These are phyloP conservation scores for Suillus subalutaceus DNA, from an alignment of 768 basidiomycete genomes.

Conservation along the genomic window DNA sequence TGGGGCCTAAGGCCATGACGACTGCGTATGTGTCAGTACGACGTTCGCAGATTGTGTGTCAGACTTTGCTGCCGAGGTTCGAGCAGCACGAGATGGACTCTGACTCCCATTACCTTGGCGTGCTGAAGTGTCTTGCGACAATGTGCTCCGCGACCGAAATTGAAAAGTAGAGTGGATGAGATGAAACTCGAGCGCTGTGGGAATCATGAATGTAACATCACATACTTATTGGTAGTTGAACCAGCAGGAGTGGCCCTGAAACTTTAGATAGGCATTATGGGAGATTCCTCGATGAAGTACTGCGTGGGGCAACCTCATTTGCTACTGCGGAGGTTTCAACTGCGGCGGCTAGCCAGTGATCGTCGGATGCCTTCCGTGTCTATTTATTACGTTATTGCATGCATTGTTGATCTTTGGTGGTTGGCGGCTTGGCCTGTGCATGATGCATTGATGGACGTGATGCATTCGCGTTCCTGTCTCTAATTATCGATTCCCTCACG, in stretches of 20 bases:
- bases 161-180: background rate
- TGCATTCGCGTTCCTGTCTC: background rate
- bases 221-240: background rate
- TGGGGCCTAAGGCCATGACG: background rate
- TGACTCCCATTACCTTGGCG: background rate
- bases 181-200: background rate
- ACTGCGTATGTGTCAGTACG: background rate
- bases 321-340: background rate
- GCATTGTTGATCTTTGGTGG: background rate
- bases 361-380: background rate
- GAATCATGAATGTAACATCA: background rate
- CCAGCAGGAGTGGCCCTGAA: background rate
- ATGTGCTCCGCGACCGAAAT: background rate
- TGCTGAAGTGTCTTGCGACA: background rate
- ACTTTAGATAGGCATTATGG: background rate
- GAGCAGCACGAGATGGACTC: background rate
- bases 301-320: background rate
- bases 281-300: too few species aligned
- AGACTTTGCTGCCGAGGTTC: background rate
- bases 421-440: background rate
- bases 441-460: background rate
- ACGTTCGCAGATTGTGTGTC: background rate
- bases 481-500: background rate
- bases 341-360: background rate
- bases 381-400: background rate